Conservation (phyloP, 75 land plant genomes). For the Cupressus sempervirens region DNA sequence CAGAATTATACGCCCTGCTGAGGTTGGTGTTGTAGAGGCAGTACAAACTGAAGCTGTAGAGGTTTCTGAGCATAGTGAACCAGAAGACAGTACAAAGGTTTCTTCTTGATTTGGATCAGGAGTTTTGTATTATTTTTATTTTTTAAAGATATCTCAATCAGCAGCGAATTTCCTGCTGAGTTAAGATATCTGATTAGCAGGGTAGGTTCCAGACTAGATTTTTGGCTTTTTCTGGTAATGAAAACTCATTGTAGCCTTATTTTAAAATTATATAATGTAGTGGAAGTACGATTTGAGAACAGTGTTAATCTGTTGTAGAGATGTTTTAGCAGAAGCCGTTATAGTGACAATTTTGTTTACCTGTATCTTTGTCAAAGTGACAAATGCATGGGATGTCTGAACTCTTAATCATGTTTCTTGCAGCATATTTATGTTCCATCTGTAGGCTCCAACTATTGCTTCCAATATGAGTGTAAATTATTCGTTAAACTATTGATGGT, state of each 20-base stretch:
- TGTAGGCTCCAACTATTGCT: neutral
- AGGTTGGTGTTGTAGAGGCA: conserved; percentile 72
- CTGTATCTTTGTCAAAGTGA: neutral
- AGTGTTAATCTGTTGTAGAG: neutral
- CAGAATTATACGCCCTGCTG: conserved; percentile 87
- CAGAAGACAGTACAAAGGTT: neutral
- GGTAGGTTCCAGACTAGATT: neutral
- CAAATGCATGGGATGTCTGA: neutral
- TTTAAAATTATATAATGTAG: neutral
- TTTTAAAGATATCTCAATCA: neutral
- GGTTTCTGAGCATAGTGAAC: conserved; percentile 5
- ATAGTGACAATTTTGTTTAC: neutral
- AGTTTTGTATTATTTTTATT: neutral
- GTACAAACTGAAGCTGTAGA: conserved; percentile 15
- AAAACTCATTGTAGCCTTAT: neutral
- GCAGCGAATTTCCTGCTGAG: neutral
- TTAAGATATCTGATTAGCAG: neutral
- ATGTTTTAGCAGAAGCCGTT: neutral
- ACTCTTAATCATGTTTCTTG: neutral
- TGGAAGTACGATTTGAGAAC: neutral
- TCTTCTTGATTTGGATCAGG: neutral
- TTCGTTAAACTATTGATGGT: neutral
- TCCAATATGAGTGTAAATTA: neutral
- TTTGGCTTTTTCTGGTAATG: neutral
- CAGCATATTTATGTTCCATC: neutral